These are phyloP conservation scores for Aspergillus incahuasiensis DNA, from an alignment of 495 filamentous ascomycete species.

Conservation along the genomic window DNA sequence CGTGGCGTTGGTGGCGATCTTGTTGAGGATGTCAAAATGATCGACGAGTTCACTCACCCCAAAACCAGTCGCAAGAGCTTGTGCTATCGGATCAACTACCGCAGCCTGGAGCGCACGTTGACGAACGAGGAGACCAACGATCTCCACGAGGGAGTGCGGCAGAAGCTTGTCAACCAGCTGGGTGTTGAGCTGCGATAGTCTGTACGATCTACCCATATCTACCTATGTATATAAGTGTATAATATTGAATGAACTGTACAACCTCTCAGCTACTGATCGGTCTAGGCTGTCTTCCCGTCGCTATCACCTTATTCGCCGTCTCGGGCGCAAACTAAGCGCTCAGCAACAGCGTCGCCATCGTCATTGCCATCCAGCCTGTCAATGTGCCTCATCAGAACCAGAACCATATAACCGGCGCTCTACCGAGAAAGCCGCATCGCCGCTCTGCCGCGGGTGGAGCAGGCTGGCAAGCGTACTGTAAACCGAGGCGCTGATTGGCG, in stretches of 20 bases:
- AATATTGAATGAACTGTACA: slow-evolving; percentile 9
- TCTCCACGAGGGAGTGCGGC: slow-evolving; percentile 63
- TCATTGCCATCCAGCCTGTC: not conserved
- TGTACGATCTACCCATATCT: too few species aligned
- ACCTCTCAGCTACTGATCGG: not conserved
- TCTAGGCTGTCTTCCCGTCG: not conserved
- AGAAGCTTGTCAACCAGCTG: slow-evolving; percentile 58
- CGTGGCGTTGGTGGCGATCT: slow-evolving; percentile 71
- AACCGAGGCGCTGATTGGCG: slow-evolving; percentile 40
- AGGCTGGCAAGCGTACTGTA: not conserved
- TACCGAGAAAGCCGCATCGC: slow-evolving; percentile 22
- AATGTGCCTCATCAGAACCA: not conserved
- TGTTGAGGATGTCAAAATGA: slow-evolving; percentile 79
- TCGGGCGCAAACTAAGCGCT: not conserved
- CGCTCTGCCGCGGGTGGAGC: slow-evolving; percentile 7
- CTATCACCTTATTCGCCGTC: not conserved
- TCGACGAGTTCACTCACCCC: slow-evolving; percentile 88
- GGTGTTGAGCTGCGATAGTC: slow-evolving; percentile 76
- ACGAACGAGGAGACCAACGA: slow-evolving; percentile 73
- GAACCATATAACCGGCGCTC: not conserved
- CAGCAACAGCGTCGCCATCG: not conserved
- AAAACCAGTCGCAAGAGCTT: slow-evolving; percentile 74
- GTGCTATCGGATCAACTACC: slow-evolving; percentile 90
- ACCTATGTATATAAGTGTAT: slow-evolving; percentile 13
- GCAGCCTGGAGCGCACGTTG: slow-evolving; percentile 83